Evolutionary conservation across 768 basidiomycete genomes (phyloP), one percentile per base, ranked within the genome.

Genomic region (Sutorius australiensis): DNA sequence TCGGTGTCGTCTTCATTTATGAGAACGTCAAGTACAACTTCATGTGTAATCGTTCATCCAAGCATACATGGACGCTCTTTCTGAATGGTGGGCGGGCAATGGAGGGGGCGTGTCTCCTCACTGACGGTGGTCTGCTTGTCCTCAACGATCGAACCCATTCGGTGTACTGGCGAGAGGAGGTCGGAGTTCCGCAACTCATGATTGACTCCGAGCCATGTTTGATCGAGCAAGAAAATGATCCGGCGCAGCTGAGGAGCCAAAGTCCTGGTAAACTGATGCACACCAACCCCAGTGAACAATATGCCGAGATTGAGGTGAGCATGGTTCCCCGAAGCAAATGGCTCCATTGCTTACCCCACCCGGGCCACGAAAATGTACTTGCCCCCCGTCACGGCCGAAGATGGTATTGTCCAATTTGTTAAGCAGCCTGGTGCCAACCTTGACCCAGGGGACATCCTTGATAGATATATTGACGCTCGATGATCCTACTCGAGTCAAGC

Each of bases 311-410:
- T 41, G 97, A 98, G 80, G 91, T 91, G 58, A 50, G 80, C 60
- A 6, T 28, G 48, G 48, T 41, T n/a, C 39, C 1, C 1, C 55
- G 31, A 45, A 16, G 45, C 33, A n/a, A 24, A 24, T 24, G 19
- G 6, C 48, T 10, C 33, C 3, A 9, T 37, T 36, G 28, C 38
- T 58, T 33, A 62, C 37, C 51, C 36, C 53, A 5, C 14, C 6
- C 49, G 88, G 87, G 90, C 92, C 55, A 95, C 95, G 93, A 98
- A 99, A 77, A 99, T 98, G 97, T 97, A 97, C 73, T 95, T 99
- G 95, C 94, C 94, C 3, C 82, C 98, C 50, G 84, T 92, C 50
- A 93, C 94, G 6, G 82, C 88, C 3, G 97, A 99, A 69, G 92
- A 95, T 68, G 97, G 97, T 63, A 80, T 87, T 43, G 86, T 95